Percentiles rank a stretch among this genome's conserved stretches.
These are phyloP conservation scores for Colletotrichum spaethianum DNA, from an alignment of 2,329 filamentous ascomycete genomes.

Conservation along the genomic window DNA sequence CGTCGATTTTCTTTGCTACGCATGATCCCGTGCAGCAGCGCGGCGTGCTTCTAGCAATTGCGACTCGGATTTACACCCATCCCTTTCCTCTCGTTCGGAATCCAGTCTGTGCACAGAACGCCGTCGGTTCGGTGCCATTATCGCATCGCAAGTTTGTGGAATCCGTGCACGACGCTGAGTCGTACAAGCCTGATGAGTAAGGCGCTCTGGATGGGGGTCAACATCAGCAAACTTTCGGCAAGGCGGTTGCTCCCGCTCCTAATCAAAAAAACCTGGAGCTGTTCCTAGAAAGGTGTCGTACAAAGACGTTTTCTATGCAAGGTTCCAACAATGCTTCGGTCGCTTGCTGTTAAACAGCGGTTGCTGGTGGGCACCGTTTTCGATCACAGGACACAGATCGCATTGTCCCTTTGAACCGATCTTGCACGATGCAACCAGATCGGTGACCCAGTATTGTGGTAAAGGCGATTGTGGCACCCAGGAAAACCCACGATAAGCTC, in stretches of 20 bases:
- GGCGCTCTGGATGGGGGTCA: neutral
- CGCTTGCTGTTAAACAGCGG: neutral
- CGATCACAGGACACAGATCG: neutral
- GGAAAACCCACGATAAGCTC: conserved; percentile 16
- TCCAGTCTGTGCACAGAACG: conserved; percentile 29
- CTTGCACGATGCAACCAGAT: conserved; percentile 26
- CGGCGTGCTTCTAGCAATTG: conserved; percentile 27
- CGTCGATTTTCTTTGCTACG: neutral
- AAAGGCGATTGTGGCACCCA: conserved; percentile 20
- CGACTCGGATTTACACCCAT: conserved; percentile 31
- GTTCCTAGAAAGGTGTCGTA: neutral
- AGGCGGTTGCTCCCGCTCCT: conserved; percentile 32
- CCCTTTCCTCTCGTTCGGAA: conserved; percentile 35
- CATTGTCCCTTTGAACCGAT: conserved; percentile 8
- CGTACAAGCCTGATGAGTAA: neutral
- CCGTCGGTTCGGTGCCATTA: conserved; percentile 20
- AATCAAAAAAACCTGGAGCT: neutral
- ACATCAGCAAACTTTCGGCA: conserved; percentile 33
- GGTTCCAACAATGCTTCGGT: neutral
- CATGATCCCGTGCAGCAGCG: neutral
- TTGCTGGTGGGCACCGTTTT: neutral
- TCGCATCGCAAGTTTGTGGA: conserved; percentile 2
- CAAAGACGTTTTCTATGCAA: neutral
- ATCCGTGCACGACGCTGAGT: neutral
- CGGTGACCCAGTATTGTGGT: conserved; percentile 33